These are phyloP conservation scores for Ceratocystis harringtonii DNA, from an alignment of 2,329 filamentous ascomycete genomes.

Conservation along the genomic window DNA sequence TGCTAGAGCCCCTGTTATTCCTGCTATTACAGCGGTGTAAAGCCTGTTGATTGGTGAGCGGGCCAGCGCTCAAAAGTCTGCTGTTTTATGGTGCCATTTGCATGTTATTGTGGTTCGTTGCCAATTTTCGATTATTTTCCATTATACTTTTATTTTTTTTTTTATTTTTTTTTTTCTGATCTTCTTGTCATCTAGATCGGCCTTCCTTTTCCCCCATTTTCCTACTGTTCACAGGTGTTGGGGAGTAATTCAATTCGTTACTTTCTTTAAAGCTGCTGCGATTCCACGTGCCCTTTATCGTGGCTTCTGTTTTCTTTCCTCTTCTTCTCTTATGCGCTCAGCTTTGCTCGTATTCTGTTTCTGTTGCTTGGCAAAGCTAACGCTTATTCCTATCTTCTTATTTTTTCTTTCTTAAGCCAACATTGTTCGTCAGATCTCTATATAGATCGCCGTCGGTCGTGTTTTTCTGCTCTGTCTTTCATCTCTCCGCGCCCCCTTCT, in stretches of 20 bases:
- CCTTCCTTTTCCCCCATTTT: neutral
- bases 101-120: constrained; percentile 13
- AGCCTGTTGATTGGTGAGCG: constrained; percentile 9
- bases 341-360: neutral
- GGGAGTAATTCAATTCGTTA: neutral
- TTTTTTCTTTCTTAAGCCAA: neutral
- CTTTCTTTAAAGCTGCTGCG: neutral
- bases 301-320: neutral
- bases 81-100: constrained; percentile 15
- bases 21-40: neutral
- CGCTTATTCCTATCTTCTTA: neutral
- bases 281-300: neutral
- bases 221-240: neutral
- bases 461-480: neutral
- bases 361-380: neutral
- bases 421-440: neutral
- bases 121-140: neutral
- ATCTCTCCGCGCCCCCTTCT: neutral
- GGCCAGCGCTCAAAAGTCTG: constrained; percentile 5
- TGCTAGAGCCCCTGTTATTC: neutral
- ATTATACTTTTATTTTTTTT: neutral
- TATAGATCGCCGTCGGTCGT: neutral
- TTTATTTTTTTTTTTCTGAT: neutral
- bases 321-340: neutral
- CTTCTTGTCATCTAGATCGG: neutral